Conservation (phyloP, 2,329 filamentous ascomycete genomes). For the Aureobasidium sp. region DNA sequence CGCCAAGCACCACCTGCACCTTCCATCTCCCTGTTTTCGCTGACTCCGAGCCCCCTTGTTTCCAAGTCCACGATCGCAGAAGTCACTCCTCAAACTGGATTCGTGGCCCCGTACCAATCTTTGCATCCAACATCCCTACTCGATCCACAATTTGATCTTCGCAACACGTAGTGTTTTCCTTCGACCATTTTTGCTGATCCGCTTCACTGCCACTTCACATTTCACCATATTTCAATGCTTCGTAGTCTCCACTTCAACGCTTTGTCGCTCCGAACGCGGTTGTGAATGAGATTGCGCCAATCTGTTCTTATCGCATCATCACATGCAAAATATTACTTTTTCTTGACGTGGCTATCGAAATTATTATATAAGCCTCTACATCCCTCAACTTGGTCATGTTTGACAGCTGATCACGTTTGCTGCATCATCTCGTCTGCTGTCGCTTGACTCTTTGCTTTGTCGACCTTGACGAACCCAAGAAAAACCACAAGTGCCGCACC, state of each 20-base stretch:
- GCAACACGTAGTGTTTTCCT: background rate
- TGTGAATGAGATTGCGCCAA: constrained; percentile 7
- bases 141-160: constrained; percentile 9
- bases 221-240: background rate
- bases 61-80: background rate
- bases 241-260: background rate
- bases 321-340: background rate
- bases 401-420: background rate
- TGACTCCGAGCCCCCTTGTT: background rate
- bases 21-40: constrained; percentile 6
- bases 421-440: constrained; percentile 47
- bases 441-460: constrained; percentile 49
- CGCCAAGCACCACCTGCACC: background rate
- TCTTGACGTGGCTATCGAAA: background rate
- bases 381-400: background rate
- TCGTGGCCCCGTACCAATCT: constrained; percentile 8
- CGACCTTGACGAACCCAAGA: constrained; percentile 19
- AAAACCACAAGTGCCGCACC: constrained; percentile 15
- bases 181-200: background rate
- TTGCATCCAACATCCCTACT: background rate
- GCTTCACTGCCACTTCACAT: background rate
- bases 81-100: background rate
- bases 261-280: constrained; percentile 4
- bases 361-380: background rate
- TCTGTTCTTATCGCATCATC: constrained; percentile 5